Percentiles rank a stretch among this genome's conserved stretches.
These are phyloP conservation scores for Cryptosporidium canis DNA, from an alignment of 169 alveolate species.

Conservation along the genomic window DNA sequence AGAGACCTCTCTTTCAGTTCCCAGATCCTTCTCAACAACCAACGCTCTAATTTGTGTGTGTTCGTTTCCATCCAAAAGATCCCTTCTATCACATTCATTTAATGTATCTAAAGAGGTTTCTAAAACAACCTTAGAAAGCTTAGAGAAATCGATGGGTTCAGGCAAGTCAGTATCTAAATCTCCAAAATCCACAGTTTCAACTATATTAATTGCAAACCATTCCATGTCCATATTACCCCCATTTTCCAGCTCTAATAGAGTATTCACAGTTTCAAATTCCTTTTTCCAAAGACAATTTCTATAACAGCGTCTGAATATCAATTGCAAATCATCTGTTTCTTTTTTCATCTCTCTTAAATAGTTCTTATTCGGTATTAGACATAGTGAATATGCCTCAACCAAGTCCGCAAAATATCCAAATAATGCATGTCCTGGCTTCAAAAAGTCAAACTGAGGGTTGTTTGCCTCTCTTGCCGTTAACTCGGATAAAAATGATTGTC, in stretches of 20 bases:
- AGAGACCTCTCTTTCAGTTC: slow-evolving; percentile 55
- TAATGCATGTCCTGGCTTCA: slow-evolving; percentile 94
- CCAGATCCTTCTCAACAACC: slow-evolving; percentile 49
- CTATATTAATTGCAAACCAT: slow-evolving; percentile 76
- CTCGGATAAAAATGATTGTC: slow-evolving; percentile 93
- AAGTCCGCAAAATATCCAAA: slow-evolving; percentile 92
- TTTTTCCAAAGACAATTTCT: slow-evolving; percentile 78
- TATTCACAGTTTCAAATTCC: slow-evolving; percentile 77
- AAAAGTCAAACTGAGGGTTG: slow-evolving; percentile 93
- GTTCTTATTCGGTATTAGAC: slow-evolving; percentile 90
- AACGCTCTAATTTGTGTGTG: slow-evolving; percentile 68
- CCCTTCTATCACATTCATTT: slow-evolving; percentile 64
- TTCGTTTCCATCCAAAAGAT: slow-evolving; percentile 63
- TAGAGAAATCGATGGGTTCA: slow-evolving; percentile 55
- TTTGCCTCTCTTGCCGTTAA: slow-evolving; percentile 86
- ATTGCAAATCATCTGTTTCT: slow-evolving; percentile 79
- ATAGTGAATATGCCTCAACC: slow-evolving; percentile 93
- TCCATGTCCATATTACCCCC: slow-evolving; percentile 73
- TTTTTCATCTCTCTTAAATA: slow-evolving; percentile 85
- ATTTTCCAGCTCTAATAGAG: slow-evolving; percentile 76
- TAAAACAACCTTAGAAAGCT: slow-evolving; percentile 37
- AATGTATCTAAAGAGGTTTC: slow-evolving; percentile 43
- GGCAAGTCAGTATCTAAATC: slow-evolving; percentile 17
- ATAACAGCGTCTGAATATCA: slow-evolving; percentile 32
- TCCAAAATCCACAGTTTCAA: slow-evolving; percentile 73